A percentile compares a stretch with the other conserved stretches of the same genome.
Evolutionary conservation across 305 asterid species (phyloP).

Genomic region (Ilex paraguariensis): DNA sequence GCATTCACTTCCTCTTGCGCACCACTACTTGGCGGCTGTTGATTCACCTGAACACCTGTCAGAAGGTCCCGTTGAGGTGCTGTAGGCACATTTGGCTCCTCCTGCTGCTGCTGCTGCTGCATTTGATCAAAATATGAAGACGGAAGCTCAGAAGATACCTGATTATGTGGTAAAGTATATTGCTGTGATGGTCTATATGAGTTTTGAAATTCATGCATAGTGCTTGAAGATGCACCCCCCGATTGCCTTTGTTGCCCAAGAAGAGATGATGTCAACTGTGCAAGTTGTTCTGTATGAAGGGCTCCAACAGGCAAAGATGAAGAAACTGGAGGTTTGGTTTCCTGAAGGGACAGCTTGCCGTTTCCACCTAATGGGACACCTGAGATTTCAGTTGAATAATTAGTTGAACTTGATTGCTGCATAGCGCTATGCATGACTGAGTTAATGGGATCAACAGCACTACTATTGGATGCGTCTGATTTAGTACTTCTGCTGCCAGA

Average conservation of each 20-base stretch:
- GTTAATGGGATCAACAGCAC: slow-evolving; percentile 18
- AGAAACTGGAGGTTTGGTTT: slow-evolving; percentile 26
- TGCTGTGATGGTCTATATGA: slow-evolving; percentile 36
- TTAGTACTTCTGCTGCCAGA: slow-evolving; percentile 18
- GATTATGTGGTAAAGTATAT: slow-evolving; percentile 35
- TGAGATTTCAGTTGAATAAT: slow-evolving; percentile 21
- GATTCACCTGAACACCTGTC: too few species aligned
- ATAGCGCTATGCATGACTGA: slow-evolving; percentile 11
- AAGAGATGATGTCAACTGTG: slow-evolving; percentile 68
- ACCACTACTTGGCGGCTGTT: too few species aligned
- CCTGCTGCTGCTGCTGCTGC: slow-evolving; percentile 43
- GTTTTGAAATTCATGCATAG: slow-evolving; percentile 30
- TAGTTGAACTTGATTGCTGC: slow-evolving; percentile 28
- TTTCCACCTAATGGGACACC: slow-evolving; percentile 27
- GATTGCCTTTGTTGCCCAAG: slow-evolving; percentile 67
- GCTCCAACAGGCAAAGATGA: slow-evolving; percentile 32
- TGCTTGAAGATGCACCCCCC: slow-evolving; percentile 25
- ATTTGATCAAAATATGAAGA: slow-evolving; percentile 44
- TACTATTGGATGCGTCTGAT: slow-evolving; percentile 23
- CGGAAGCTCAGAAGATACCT: slow-evolving; percentile 38
- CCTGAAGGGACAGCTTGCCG: slow-evolving; percentile 33
- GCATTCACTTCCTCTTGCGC: too few species aligned
- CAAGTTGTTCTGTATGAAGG: slow-evolving; percentile 63
- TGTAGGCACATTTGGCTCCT: neutral
- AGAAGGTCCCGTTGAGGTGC: too few species aligned